Evolutionary conservation across 306 rosid genomes (phyloP), one percentile per base, ranked within the genome.

Genomic region (Rosa multiflora): DNA sequence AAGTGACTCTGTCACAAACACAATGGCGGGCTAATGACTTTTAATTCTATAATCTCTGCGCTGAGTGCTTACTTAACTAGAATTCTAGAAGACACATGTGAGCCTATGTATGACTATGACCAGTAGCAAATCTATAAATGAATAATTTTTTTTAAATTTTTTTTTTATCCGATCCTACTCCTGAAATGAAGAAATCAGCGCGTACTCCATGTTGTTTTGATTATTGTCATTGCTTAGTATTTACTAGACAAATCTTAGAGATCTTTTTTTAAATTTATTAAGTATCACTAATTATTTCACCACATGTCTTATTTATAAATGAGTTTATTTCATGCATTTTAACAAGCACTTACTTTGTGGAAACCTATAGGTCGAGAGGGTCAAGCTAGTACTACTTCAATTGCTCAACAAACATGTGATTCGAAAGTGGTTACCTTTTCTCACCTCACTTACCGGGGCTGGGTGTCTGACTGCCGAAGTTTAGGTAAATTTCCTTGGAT

Each of bases 11-110:
- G 72, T 67, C 29, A 39, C 48, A 39, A 2, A 67, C 72, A 18
- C 48, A 9, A 10, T 37, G 70, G 72, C 4, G 72, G 49, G 48
- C 48, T 18, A 43, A 40, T 7, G 72, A 67, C 29, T 67, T 39
- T 37, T 32, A 32, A 32, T 32, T 67, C 47, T 17, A 67, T 37
- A 67, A 67, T 67, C 72, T 17, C 72, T 40, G 72, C 72, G 48
- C 29, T 67, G 18, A 40, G 26, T 37, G 47, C 48, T 40, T 37
- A 39, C 47, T 66, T 37, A 7, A 66, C 47, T 37, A 66, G 26
- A 66, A 67, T 67, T 67, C 71, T 67, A 67, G 71, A 67, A 66
- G 70, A 67, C 48, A 18, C 71, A 18, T 67, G 71, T 67, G 48
- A 67, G 23, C 21, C 44, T 37, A 7, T 62, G 1, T 10, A 29